A percentile compares a stretch with the other conserved stretches of the same genome.
phyloP scores from a whole-genome alignment of 139 green algal species.

The Chlamydomonas sp. region DNA sequence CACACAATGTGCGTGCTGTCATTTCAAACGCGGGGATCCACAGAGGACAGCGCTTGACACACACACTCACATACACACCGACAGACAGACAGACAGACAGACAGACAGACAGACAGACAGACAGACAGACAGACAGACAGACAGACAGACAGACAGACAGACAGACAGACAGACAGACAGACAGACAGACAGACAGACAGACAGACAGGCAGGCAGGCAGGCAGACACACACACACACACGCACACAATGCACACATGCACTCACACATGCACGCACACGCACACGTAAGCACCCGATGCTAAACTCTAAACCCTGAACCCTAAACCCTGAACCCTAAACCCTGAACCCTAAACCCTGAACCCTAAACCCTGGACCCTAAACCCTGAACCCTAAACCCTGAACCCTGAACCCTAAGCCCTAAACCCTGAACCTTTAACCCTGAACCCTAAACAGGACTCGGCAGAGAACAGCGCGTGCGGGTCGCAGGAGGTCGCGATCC shows the following conservation, averaged over 20 bases:
- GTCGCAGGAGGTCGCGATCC: conserved; percentile 55
- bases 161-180: background rate
- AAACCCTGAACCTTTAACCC: background rate
- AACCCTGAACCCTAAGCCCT: no score
- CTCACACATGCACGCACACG: no score
- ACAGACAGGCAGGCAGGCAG: no score
- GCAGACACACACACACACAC: no score
- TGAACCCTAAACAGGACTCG: background rate
- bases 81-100: conserved; percentile 4
- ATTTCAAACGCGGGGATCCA: no score
- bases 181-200: background rate
- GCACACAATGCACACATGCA: no score
- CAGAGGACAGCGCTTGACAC: no score
- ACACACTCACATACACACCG: background rate
- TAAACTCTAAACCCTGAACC: no score
- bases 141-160: background rate
- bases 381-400: background rate
- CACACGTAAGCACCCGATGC: background rate
- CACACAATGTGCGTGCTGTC: background rate
- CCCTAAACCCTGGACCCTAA: background rate
- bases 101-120: conserved; percentile 6
- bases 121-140: conserved; percentile 6
- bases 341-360: background rate
- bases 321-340: no score
- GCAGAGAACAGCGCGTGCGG: conserved; percentile 23